Evolutionary conservation across 106 monocot genomes (phyloP), one percentile per base, ranked within the genome.

Genomic region (Hemerocallis citrina): DNA sequence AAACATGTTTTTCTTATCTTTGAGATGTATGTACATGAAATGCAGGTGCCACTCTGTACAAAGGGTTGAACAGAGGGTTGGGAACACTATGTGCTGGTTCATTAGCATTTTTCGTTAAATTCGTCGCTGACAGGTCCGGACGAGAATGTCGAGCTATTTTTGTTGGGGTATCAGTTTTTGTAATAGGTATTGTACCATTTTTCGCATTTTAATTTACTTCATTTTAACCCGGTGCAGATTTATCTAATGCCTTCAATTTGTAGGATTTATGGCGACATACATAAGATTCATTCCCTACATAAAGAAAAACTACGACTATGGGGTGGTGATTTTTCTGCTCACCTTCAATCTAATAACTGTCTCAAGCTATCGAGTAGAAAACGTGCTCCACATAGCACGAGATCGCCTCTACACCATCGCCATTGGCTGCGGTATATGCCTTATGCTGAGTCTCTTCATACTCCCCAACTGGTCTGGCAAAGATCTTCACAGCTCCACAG

Each of bases 331-430:
- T 64, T 90, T 90, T 68, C 67, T 85, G n/a, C 75, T 90, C 16
- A 90, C 89, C 38, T 90, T 90, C 73, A 90, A 85, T 63, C 59
- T 89, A 63, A 84, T 89, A 61, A 85, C 78, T 5, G 81, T 85
- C 32, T 85, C 85, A 8, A 85, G 85, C 70, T 90, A 70, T 24
- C 81, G 85, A 0, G 68, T 79, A 20, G 35, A 81, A 42, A 67
- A 82, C 51, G 89, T 90, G n/a, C 27, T 90, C 20, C 52, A 64
- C 32, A 68, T 85, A 36, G 79, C 85, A 33, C 66, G 57, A 6
- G 70, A 85, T 17, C 75, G 89, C 31, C 75, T 90, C 14, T 79
- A 73, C 59, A 90, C 81, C 41, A 90, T 90, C 14, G 69, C 54
- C 23, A 85, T 90, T 32, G 85, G 89, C 33, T 90, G 89, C n/a